These are phyloP conservation scores for Agapanthus africanus DNA, from an alignment of 106 monocot genomes.

Conservation along the genomic window DNA sequence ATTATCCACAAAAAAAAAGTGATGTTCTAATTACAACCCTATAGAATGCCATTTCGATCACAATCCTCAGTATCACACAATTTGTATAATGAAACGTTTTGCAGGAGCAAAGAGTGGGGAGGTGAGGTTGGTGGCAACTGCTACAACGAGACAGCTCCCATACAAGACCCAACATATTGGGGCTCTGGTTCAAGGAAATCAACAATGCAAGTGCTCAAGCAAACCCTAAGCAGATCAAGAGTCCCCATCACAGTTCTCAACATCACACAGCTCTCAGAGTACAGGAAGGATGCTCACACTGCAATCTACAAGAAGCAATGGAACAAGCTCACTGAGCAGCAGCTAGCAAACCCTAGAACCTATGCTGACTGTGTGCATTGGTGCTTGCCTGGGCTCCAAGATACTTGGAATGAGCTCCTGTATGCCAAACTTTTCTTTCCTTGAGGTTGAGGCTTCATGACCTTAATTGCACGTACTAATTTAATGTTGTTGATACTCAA, in stretches of 20 bases:
- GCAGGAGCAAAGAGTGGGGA: slow-evolving; percentile 45
- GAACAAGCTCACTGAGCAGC: slow-evolving; percentile 29
- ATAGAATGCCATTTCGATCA: too few species aligned
- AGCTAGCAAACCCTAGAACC: slow-evolving; percentile 30
- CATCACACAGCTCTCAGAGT: slow-evolving; percentile 48
- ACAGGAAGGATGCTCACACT: slow-evolving; percentile 51
- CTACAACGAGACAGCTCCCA: slow-evolving; percentile 37
- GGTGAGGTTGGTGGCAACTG: slow-evolving; percentile 34
- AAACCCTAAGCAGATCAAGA: slow-evolving; percentile 13
- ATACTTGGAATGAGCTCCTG: slow-evolving; percentile 52
- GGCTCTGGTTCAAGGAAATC: slow-evolving; percentile 20
- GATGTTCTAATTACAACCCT: too few species aligned
- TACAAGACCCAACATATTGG: slow-evolving; percentile 37
- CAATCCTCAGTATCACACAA: too few species aligned
- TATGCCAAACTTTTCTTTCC: slow-evolving; percentile 46
- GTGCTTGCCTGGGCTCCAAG: slow-evolving; percentile 52
- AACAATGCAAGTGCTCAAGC: slow-evolving; percentile 30
- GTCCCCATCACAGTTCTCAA: slow-evolving; percentile 30
- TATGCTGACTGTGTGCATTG: slow-evolving; percentile 51
- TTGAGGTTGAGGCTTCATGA: too few species aligned
- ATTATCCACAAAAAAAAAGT: too few species aligned
- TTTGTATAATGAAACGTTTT: too few species aligned
- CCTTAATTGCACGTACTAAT: too few species aligned
- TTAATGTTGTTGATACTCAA: too few species aligned
- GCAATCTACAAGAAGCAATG: slow-evolving; percentile 56